Base-by-base conservation (phyloP, 2,329 filamentous ascomycete species). In the Calonectria multiphialidica region DNA sequence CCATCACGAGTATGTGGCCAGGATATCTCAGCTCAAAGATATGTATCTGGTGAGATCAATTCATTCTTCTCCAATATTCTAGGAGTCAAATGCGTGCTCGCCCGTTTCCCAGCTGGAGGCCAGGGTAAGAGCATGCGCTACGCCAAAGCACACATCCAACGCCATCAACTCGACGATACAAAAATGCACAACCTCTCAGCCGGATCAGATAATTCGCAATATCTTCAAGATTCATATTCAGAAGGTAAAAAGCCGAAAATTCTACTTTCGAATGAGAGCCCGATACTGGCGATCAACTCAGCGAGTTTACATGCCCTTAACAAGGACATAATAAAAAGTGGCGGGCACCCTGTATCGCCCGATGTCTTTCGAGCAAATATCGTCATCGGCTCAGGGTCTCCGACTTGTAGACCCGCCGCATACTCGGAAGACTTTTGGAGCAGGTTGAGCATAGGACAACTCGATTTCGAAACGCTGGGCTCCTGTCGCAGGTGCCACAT, bases 401-500 rank as follows among this genome's bases (percentile, higher is more conserved):
- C 21, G 61, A 70, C 12, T 30, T 71, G 2, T 79, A 81, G 5
- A 86, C 89, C 71, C 82, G 87, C 78, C 16, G 82, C 95, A 0
- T 98, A 97, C 81, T 88, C 89, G 0, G 96, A 98, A 84, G 97
- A 98, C 77, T 82, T 85, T 7, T 98, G 96, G 96, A 86, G 85
- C 18, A 87, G 83, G n/a, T 79, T 98, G 49, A 87, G 84, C 12
- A 93, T 98, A 70, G 94, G 93, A 2, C 77, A 82, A 2, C 88
- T 92, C 71, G 82, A 84, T 12, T 94, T 95, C 78, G 88, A 93
- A 72, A 90, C 97, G 79, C 85, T 98, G 5, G 96, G 96, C 0
- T 90, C 94, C 2, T 99, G 97, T 80, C 90, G 95, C 72, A 88
- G 97, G 71, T 99, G 97, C 78, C 95, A 98, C 82, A 98, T 99